Percentiles rank a stretch among this genome's conserved stretches.
These are phyloP conservation scores for Garcia nutans DNA, from an alignment of 345 rosid species.

Conservation along the genomic window DNA sequence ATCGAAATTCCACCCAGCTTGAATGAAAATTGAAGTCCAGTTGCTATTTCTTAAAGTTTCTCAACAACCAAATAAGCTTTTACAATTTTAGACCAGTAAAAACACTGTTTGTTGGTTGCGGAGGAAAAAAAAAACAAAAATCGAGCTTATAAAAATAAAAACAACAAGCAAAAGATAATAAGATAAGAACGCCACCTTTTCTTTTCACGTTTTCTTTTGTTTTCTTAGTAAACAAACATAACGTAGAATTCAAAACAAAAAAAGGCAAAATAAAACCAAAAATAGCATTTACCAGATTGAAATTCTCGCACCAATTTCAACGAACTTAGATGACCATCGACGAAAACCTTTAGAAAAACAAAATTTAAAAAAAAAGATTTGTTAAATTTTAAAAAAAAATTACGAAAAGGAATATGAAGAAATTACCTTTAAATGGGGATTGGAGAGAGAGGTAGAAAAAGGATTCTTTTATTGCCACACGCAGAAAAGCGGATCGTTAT, in stretches of 20 bases:
- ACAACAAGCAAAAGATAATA: not conserved
- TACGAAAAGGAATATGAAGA: not conserved
- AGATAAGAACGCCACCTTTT: not conserved
- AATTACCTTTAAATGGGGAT: not conserved
- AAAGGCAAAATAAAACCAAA: no score
- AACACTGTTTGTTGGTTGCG: not conserved
- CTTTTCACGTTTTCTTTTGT: not conserved
- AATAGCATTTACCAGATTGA: constrained; percentile 21
- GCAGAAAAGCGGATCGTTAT: not conserved
- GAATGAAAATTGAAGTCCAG: not conserved
- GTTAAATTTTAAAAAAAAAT: not conserved
- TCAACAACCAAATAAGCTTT: not conserved
- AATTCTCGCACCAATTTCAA: constrained; percentile 1
- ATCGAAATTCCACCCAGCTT: no score
- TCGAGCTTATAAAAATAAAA: not conserved
- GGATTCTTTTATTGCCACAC: not conserved
- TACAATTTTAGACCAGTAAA: not conserved
- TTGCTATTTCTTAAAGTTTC: not conserved
- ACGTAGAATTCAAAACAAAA: not conserved
- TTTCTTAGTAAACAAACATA: constrained; percentile 33
- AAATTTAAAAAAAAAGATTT: not conserved
- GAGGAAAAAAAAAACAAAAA: constrained; percentile 17
- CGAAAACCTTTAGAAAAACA: constrained; percentile 32
- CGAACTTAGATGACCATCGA: constrained; percentile 67
- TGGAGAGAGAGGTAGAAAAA: not conserved